These are phyloP conservation scores for Backusella australiensis DNA, from an alignment of 192 early-diverging fungal species.

Conservation along the genomic window DNA sequence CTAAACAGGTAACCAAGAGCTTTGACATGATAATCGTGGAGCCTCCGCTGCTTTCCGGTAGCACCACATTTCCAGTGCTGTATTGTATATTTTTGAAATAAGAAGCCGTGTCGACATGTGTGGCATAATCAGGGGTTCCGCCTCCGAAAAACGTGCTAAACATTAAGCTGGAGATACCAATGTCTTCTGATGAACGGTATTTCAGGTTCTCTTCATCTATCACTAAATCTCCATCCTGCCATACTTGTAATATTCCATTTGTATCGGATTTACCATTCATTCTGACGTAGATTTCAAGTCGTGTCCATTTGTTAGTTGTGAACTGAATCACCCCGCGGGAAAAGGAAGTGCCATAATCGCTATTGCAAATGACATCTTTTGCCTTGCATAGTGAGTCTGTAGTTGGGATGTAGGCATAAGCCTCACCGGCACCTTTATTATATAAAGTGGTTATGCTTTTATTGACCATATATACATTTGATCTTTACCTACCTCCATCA, in stretches of 20 bases:
- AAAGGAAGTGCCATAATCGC: slow-evolving; percentile 49
- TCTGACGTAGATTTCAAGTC: slow-evolving; percentile 41
- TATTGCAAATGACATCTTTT: slow-evolving; percentile 37
- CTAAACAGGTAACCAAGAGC: background rate
- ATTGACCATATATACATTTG: background rate
- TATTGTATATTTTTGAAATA: slow-evolving; percentile 48
- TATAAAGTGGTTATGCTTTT: background rate
- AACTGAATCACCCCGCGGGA: slow-evolving; percentile 49
- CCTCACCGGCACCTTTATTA: slow-evolving; percentile 23
- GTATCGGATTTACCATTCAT: slow-evolving; percentile 15
- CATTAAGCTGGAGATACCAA: slow-evolving; percentile 43
- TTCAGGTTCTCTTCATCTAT: slow-evolving; percentile 37
- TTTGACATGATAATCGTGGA: background rate
- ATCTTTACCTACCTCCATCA: slow-evolving; percentile 1
- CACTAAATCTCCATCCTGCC: slow-evolving; percentile 37
- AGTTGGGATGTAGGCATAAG: slow-evolving; percentile 47
- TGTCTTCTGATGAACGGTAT: slow-evolving; percentile 39
- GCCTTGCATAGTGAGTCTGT: slow-evolving; percentile 35
- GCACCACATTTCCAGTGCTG: slow-evolving; percentile 31
- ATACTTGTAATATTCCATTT: slow-evolving; percentile 44
- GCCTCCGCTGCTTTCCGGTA: background rate
- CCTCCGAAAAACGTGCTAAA: slow-evolving; percentile 59
- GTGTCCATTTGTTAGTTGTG: slow-evolving; percentile 33
- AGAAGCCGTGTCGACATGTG: slow-evolving; percentile 32
- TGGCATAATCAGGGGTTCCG: slow-evolving; percentile 34